phyloP scores from a whole-genome alignment of 176 grass and related monocot genomes.

The Cenchrus americanus region DNA sequence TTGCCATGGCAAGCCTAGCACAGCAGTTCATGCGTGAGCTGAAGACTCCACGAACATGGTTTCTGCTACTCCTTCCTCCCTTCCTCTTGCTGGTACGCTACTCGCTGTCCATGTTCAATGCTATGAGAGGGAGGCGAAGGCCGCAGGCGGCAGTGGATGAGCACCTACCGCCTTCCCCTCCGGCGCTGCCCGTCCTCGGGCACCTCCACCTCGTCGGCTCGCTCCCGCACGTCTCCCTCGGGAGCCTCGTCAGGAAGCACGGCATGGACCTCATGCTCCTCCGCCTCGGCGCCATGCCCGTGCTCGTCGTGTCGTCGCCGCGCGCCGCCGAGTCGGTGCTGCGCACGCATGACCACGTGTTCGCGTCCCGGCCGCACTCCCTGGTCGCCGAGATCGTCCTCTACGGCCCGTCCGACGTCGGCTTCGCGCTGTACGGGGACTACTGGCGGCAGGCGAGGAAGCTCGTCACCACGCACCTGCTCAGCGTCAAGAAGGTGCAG shows the following conservation, averaged over 20 bases:
- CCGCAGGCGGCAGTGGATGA: background rate
- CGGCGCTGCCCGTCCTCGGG: constrained; percentile 41
- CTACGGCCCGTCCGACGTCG: constrained; percentile 44
- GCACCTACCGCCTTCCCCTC: constrained; percentile 34
- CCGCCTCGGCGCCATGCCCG: constrained; percentile 49
- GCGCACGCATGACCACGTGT: constrained; percentile 55
- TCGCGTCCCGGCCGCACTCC: constrained; percentile 45
- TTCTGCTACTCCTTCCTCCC: constrained; percentile 1
- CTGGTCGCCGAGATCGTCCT: constrained; percentile 22
- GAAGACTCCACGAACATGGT: background rate
- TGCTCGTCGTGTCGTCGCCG: constrained; percentile 45
- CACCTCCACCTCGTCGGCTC: constrained; percentile 55
- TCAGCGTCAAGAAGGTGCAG: constrained; percentile 27
- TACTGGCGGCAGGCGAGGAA: constrained; percentile 54
- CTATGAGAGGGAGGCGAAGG: background rate
- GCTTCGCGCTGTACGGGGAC: constrained; percentile 43
- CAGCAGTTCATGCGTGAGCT: background rate
- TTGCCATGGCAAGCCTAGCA: background rate
- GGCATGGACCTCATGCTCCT: constrained; percentile 44
- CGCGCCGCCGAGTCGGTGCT: constrained; percentile 47
- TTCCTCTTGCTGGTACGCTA: background rate
- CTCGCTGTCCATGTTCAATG: background rate
- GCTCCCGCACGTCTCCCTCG: constrained; percentile 39
- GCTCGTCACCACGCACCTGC: constrained; percentile 40
- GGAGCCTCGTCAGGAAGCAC: constrained; percentile 30